These are phyloP conservation scores for Colletotrichum spinosum DNA, from an alignment of 2,329 filamentous ascomycete genomes.

Conservation along the genomic window DNA sequence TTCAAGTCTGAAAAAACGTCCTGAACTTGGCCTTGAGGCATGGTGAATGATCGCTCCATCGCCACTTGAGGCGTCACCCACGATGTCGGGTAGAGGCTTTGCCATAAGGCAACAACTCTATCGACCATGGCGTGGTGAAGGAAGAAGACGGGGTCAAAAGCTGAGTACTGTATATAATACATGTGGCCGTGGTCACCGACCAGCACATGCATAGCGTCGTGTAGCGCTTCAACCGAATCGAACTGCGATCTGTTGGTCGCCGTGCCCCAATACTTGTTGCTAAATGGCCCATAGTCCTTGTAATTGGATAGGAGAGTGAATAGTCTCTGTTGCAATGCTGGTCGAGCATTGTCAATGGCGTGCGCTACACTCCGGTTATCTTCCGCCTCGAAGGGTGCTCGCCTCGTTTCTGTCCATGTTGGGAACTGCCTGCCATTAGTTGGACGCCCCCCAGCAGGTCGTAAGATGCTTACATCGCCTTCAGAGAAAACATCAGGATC, in stretches of 20 bases:
- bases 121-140: conserved; percentile 83
- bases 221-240: conserved; percentile 75
- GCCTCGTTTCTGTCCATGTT: conserved; percentile 65
- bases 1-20: conserved; percentile 69
- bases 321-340: conserved; percentile 70
- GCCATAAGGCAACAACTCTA: conserved; percentile 81
- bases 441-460: not conserved
- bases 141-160: conserved; percentile 85
- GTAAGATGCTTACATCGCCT: conserved; percentile 63
- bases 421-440: conserved; percentile 59
- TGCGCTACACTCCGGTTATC: conserved; percentile 68
- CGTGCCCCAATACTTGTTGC: conserved; percentile 74
- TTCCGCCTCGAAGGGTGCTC: conserved; percentile 51
- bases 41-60: conserved; percentile 71
- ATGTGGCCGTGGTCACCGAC: conserved; percentile 74
- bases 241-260: conserved; percentile 59
- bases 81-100: conserved; percentile 75
- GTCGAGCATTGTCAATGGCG: conserved; percentile 60
- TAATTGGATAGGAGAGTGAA: conserved; percentile 77
- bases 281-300: conserved; percentile 74
- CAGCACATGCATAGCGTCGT: conserved; percentile 72
- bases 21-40: conserved; percentile 63
- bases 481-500: conserved; percentile 68
- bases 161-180: conserved; percentile 76
- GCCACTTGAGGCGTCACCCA: conserved; percentile 71